Conservation (phyloP, 768 basidiomycete genomes). For the Boletus edulis region DNA sequence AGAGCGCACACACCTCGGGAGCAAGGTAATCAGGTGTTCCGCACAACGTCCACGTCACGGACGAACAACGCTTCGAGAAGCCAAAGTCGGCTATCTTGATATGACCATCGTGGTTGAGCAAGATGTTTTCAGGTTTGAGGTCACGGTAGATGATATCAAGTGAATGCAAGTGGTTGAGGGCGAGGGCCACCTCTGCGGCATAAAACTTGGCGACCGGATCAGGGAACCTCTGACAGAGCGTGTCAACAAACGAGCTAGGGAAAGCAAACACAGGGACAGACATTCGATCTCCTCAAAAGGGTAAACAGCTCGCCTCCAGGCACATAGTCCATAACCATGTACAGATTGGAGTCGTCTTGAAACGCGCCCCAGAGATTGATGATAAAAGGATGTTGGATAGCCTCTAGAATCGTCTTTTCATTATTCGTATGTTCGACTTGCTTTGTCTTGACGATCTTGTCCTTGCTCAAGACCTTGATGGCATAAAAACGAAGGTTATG, state of each 20-base stretch:
- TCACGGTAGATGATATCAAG: constrained; percentile 95
- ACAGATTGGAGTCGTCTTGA: constrained; percentile 89
- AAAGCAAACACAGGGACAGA: constrained; percentile 36
- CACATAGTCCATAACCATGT: constrained; percentile 98
- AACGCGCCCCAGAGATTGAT: constrained; percentile 96
- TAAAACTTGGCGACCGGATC: constrained; percentile 99
- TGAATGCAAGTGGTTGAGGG: constrained; percentile 84
- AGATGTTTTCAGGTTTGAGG: constrained; percentile 95
- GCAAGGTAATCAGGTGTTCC: constrained; percentile 97
- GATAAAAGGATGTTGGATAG: constrained; percentile 89
- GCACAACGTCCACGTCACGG: constrained; percentile 92
- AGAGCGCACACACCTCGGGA: constrained; percentile 65
- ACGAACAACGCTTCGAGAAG: constrained; percentile 87
- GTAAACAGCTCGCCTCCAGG: constrained; percentile 97
- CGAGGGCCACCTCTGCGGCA: constrained; percentile 91
- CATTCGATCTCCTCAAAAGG: constrained; percentile 85
- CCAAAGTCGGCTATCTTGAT: constrained; percentile 98
- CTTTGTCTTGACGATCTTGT: constrained; percentile 87
- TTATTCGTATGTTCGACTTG: constrained; percentile 98
- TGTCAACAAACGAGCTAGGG: constrained; percentile 8
- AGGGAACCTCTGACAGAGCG: constrained; percentile 71
- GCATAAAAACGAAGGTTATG: constrained; percentile 97
- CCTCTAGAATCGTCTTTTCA: constrained; percentile 83
- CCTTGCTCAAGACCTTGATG: constrained; percentile 92
- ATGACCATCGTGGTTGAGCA: constrained; percentile 91